Evolutionary conservation across 192 early-diverging fungal species (phyloP), one percentile per base, ranked within the genome.

Genomic region (Linnemannia zychae): DNA sequence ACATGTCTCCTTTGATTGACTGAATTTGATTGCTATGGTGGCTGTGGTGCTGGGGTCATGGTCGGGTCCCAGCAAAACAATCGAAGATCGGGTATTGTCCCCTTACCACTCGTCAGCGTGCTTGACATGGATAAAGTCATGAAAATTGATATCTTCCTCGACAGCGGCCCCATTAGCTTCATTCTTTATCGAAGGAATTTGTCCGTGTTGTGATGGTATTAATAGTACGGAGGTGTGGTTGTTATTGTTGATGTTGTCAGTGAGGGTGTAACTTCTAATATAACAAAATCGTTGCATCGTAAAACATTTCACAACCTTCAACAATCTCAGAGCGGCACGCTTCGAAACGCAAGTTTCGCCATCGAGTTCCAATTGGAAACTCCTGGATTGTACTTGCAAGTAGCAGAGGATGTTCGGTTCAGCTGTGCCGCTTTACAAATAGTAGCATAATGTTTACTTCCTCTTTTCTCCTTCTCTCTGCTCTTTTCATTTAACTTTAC

Each of bases 81-180:
- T n/a, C 12, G 37, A 20, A 16, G 75, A 70, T 3, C 72, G 76
- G 17, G 40, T 49, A 5, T 74, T 50, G n/a, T 75, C 76, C 4
- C 44, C 46, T 37, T 84, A 77, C 34, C 75, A 60, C 20, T 85
- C 83, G 34, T 84, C 76, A 17, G 74, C 77, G 37, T 85, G 77
- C 53, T 85, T 85, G 69, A 74, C 33, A 38, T 85, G 83, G 70
- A 85, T 85, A 31, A 76, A 85, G 48, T 85, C 83, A 49, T 79
- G 73, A 50, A 85, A 78, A 40, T 85, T 79, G 78, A 85, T 46
- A 3, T 84, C 75, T 3, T 84, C 81, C 33, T 84, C 76, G 33
- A 69, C n/a, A 15, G 67, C 78, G 37, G 60, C 63, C 24, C n/a
- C 48, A 33, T 37, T 31, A 68, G 53, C 68, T 7, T 71, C 49